Evolutionary conservation across 768 basidiomycete genomes (phyloP).

Genomic region (Ephemerocybe angulata): DNA sequence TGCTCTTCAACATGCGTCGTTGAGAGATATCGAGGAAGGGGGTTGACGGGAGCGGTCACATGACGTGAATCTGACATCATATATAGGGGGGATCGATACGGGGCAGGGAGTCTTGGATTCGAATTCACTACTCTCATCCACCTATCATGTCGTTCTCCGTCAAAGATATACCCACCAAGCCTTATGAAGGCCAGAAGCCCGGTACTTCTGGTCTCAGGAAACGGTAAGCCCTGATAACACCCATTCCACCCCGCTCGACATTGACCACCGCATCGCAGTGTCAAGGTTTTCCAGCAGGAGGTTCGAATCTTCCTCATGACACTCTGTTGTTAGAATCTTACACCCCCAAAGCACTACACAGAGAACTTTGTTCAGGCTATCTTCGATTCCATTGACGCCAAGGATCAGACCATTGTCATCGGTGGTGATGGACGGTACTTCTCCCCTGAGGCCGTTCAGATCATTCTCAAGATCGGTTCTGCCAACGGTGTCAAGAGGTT

Average conservation of each 20-base stretch:
- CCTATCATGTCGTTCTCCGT: conserved; percentile 43
- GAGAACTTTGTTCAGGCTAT: conserved; percentile 98
- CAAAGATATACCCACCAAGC: conserved; percentile 75
- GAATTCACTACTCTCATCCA: conserved; percentile 1
- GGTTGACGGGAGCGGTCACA: conserved; percentile 9
- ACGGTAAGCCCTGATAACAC: conserved; percentile 48
- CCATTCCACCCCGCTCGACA: conserved; percentile 7
- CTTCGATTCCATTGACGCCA: conserved; percentile 80
- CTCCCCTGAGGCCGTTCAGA: conserved; percentile 81
- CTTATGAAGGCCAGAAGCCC: conserved; percentile 93
- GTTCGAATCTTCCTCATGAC: conserved; percentile 37
- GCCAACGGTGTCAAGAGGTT: conserved; percentile 91
- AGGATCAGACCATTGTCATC: conserved; percentile 84
- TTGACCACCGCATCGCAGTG: conserved; percentile 46
- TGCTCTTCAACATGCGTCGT: too few species aligned
- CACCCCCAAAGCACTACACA: conserved; percentile 76
- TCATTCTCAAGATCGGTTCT: conserved; percentile 89
- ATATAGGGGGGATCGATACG: conserved; percentile 15
- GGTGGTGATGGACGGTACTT: conserved; percentile 97
- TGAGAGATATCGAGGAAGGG: too few species aligned
- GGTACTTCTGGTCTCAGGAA: conserved; percentile 98
- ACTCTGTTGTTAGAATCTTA: neutral
- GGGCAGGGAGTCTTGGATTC: conserved; percentile 7
- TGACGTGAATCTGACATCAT: conserved; percentile 8
- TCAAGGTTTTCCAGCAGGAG: conserved; percentile 98